A percentile compares a stretch with the other conserved stretches of the same genome.
Conservation (phyloP, 2,329 filamentous ascomycete species). For the Calonectria multiphialidica region DNA sequence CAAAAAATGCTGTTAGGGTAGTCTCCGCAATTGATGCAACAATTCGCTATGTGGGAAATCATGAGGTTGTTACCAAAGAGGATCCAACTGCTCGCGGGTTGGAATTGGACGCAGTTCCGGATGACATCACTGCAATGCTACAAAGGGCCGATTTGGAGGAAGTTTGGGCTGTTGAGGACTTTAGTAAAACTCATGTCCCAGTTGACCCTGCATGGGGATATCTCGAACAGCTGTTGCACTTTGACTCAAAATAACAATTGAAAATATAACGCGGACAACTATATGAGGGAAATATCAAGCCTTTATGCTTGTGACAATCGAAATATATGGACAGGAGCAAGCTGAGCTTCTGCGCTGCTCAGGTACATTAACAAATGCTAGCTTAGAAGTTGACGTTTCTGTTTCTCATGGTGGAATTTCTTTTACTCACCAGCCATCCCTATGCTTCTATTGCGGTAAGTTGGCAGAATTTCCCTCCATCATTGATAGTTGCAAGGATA, state of each 20-base stretch:
- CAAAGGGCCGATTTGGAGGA: not conserved
- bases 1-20: not conserved
- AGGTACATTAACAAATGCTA: no score
- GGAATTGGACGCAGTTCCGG: not conserved
- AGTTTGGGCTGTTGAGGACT: not conserved
- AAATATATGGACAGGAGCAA: not conserved
- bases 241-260: not conserved
- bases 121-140: not conserved
- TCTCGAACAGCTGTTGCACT: not conserved
- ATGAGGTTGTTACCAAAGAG: not conserved
- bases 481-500: no score
- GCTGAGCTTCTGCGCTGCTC: no score
- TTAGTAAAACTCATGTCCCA: not conserved
- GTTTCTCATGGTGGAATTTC: no score
- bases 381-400: no score
- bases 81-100: not conserved
- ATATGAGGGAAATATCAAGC: no score
- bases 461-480: no score
- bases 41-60: not conserved
- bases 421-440: no score
- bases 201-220: not conserved
- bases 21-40: not conserved
- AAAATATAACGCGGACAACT: no score
- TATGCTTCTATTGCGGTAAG: no score
- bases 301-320: no score